Percentiles rank a stretch among this genome's conserved stretches.
phyloP scores from a whole-genome alignment of 352 stramenopile species.

The Aphanomyces invadans region DNA sequence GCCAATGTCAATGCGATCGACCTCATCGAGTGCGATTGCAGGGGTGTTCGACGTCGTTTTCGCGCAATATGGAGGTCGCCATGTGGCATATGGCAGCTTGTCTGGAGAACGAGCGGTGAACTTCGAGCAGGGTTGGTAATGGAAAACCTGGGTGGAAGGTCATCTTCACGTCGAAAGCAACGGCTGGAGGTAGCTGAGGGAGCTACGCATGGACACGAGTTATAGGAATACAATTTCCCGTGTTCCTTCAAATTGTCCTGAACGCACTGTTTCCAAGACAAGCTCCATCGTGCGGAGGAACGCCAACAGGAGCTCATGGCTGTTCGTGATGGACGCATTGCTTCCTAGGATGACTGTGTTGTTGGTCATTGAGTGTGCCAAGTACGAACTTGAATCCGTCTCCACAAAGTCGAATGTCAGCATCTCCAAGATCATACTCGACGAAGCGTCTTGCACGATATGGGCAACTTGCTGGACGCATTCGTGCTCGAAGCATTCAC shows the following conservation, averaged over 20 bases:
- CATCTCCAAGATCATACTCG: background rate
- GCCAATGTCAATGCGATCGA: background rate
- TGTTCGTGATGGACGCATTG: background rate
- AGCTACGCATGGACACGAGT: background rate
- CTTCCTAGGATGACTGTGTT: background rate
- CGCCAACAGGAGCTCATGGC: background rate
- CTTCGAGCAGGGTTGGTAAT: background rate
- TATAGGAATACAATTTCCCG: background rate
- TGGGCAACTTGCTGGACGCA: background rate
- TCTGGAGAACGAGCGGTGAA: background rate
- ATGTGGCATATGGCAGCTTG: background rate
- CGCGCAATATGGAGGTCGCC: background rate
- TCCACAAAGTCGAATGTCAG: constrained; percentile 1
- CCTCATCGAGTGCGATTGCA: background rate
- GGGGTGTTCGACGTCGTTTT: background rate
- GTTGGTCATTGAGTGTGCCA: too few species aligned
- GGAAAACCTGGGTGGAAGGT: background rate
- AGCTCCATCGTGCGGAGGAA: background rate
- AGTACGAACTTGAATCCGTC: background rate
- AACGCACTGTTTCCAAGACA: background rate
- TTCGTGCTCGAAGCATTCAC: constrained; percentile 9
- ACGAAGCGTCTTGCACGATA: background rate
- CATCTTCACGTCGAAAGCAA: background rate
- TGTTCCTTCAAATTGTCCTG: background rate
- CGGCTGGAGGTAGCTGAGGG: background rate